A percentile compares a stretch with the other conserved stretches of the same genome.
These are phyloP conservation scores for Aureobasidium sp. DNA, from an alignment of 2,329 filamentous ascomycete species.

Conservation along the genomic window DNA sequence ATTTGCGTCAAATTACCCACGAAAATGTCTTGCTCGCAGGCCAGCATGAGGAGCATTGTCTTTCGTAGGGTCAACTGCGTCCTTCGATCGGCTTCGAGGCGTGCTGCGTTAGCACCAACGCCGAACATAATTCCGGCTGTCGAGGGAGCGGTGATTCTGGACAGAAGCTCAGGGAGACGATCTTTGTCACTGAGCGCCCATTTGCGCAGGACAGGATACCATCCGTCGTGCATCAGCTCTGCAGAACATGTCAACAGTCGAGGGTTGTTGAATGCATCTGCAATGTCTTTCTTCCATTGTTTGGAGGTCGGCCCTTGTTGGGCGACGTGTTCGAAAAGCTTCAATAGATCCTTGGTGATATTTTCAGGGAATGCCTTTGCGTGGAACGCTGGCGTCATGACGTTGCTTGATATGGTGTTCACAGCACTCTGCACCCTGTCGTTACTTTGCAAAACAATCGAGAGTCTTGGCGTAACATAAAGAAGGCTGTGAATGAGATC, in stretches of 20 bases:
- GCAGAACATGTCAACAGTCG: constrained; percentile 72
- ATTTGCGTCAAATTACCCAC: constrained; percentile 66
- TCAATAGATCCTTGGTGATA: constrained; percentile 63
- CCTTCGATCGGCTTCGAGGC: constrained; percentile 89
- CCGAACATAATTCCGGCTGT: constrained; percentile 97
- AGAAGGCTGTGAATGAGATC: constrained; percentile 76
- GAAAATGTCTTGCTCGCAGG: constrained; percentile 70
- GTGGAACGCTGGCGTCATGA: constrained; percentile 74
- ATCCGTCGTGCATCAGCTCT: constrained; percentile 60
- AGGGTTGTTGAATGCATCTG: constrained; percentile 84
- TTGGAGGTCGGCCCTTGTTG: constrained; percentile 76
- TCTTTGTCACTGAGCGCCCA: constrained; percentile 86
- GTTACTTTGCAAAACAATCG: constrained; percentile 74
- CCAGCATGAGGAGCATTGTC: constrained; percentile 71
- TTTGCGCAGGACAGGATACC: constrained; percentile 77
- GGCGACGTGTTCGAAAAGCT: constrained; percentile 68
- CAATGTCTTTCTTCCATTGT: constrained; percentile 85
- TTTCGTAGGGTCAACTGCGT: constrained; percentile 85
- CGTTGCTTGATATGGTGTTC: constrained; percentile 71
- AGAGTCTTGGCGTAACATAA: constrained; percentile 69
- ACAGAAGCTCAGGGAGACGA: constrained; percentile 71
- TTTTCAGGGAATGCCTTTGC: constrained; percentile 84
- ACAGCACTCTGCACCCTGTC: constrained; percentile 77
- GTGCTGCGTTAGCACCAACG: constrained; percentile 88
- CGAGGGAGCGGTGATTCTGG: constrained; percentile 73